phyloP scores from a whole-genome alignment of 176 grass and related monocot genomes.

The Elaeis guineensis region DNA sequence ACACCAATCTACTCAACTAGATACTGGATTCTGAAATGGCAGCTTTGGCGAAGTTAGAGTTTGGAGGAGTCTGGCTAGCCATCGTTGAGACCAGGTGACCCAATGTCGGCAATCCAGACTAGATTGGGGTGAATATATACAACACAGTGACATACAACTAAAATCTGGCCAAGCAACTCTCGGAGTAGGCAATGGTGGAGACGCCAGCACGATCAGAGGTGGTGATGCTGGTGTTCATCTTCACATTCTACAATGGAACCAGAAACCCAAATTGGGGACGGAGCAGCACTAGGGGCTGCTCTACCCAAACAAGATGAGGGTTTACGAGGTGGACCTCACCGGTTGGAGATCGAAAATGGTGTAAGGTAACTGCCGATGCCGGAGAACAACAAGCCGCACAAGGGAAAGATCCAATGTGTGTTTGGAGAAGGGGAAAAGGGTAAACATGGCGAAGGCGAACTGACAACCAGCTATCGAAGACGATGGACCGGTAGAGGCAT shows the following conservation, averaged over 20 bases:
- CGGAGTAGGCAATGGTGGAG: conserved; percentile 18
- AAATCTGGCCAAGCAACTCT: conserved; percentile 49
- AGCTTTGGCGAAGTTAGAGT: too few species aligned
- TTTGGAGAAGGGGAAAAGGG: conserved; percentile 19
- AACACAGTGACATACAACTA: conserved; percentile 75
- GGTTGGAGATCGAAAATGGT: conserved; percentile 27
- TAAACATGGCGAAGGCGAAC: conserved; percentile 36
- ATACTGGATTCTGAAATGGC: too few species aligned
- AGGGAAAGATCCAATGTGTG: conserved; percentile 71
- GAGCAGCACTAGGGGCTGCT: conserved; percentile 79
- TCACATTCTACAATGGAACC: conserved; percentile 83
- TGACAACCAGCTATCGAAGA: too few species aligned
- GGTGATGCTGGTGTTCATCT: conserved; percentile 68
- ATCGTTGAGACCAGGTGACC: conserved; percentile 87
- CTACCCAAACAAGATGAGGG: conserved; percentile 42
- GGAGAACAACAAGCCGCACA: conserved; percentile 49
- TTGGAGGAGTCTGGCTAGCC: conserved; percentile 41
- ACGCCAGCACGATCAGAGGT: conserved; percentile 45
- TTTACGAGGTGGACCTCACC: conserved; percentile 61
- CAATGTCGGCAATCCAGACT: conserved; percentile 59
- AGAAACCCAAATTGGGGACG: conserved; percentile 50
- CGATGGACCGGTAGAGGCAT: too few species aligned
- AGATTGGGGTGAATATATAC: conserved; percentile 50
- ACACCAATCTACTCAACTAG: too few species aligned
- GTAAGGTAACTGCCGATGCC: conserved; percentile 46